Evolutionary conservation across 2,329 filamentous ascomycete genomes (phyloP), one percentile per base, ranked within the genome.

Genomic region (Metarhizium sp.): DNA sequence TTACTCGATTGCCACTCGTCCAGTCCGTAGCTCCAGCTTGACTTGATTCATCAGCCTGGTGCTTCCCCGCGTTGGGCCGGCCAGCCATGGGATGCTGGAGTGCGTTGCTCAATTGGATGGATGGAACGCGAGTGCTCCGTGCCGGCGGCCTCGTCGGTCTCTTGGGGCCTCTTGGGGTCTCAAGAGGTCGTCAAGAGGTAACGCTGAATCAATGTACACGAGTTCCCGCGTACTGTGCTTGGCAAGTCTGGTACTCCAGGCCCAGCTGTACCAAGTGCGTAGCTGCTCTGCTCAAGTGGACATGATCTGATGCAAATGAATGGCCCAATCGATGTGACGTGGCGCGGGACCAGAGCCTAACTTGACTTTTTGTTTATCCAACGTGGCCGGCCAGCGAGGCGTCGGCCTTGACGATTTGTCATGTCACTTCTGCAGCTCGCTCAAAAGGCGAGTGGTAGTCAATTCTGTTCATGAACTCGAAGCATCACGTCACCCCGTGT

Each of bases 1-100:
- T 11, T 11, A 2, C 32, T 34, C 7, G 32, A 7, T 11, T 8
- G 7, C 32, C 6, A 34, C 32, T 34, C 32, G 32, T 8, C 25
- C 32, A 34, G 32, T 6, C 11, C 18, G 6, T 11, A 20, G 42
- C 10, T 50, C n/a, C 55, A 57, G 55, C 60, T 55, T 32, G 46
- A 48, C 60, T 55, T 32, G 46, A 48, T 48, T 48, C 45, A 48
- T 48, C 45, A 30, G 25, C 25, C 45, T 30, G 45, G 8, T 30
- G 45, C 25, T 48, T 48, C 45, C 45, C 45, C 45, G 45, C 45
- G 45, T 48, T 48, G 45, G 45, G 45, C 25, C 11, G 45, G 45
- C 25, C 45, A 29, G 45, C 45, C 45, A 48, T 48, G 42, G 38
- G 42, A 45, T 45, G 42, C 7, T 5, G 0, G 14, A 20, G 18